Evolutionary conservation across 176 grass and related monocot genomes (phyloP), one percentile per base, ranked within the genome.

Genomic region (Stipa capillata): DNA sequence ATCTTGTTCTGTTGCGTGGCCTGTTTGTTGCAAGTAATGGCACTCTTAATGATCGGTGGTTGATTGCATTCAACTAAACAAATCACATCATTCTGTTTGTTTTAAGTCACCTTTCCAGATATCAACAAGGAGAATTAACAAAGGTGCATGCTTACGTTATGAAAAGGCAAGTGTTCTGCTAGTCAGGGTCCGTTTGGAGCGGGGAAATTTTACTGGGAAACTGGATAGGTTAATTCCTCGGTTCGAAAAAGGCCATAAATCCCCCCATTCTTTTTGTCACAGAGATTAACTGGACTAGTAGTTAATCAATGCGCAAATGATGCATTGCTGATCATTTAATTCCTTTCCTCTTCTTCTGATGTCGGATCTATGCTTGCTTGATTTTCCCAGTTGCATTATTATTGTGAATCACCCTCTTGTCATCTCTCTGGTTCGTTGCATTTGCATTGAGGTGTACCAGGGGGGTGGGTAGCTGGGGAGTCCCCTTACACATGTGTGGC

Each of bases 1-100:
- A 85, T 81, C 63, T 81, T 88, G 72, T 85, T 85, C 36, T 47
- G 76, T 81, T 71, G 71, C 27, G 63, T 40, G 37, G 59, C 64
- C 69, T 36, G 50, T 75, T 79, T 84, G 74, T 80, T 79, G 33
- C 40, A 18, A 21, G 82, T 82, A 71, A 82, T 71, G 48, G 54
- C 34, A 21, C 44, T 45, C 21, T 43, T 88, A 80, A 69, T 88
- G 42, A 74, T 80, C 50, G 60, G 63, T 77, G 50, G 83, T 41
- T 61, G 29, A 48, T 13, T 25, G 45, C 71, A 6, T 25, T 71
- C 3, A 23, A 39, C 69, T 68, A 40, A 57, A 52, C 36, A 62
- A 62, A 56, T 82, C 25, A 16, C 63, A 33, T 41, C 37, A 2
- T 47, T 67, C 74, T 8, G 76, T 32, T 79, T 79, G 56, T 68